phyloP scores from a whole-genome alignment of 768 basidiomycete species.

The Mycena vitilis region DNA sequence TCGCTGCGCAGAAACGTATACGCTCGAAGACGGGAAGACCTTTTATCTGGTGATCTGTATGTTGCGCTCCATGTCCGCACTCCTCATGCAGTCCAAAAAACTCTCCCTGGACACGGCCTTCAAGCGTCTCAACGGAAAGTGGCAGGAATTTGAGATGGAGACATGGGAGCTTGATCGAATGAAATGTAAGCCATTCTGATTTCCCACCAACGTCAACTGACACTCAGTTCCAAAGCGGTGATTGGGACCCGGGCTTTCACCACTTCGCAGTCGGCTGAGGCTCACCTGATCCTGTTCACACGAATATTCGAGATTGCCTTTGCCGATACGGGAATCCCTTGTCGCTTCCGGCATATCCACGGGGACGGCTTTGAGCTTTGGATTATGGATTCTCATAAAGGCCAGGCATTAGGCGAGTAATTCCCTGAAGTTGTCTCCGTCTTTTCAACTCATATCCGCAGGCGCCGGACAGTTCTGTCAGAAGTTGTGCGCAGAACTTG shows the following conservation, averaged over 20 bases:
- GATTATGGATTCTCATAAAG: constrained; percentile 42
- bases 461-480: constrained; percentile 34
- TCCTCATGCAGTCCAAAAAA: constrained; percentile 26
- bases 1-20: constrained; percentile 35
- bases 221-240: constrained; percentile 33
- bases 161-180: constrained; percentile 8
- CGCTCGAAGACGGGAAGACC: constrained; percentile 11
- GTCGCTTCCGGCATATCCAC: constrained; percentile 39
- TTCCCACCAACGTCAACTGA: not conserved
- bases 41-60: constrained; percentile 40
- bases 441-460: not conserved
- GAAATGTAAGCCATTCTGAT: constrained; percentile 10
- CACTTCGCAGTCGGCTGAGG: constrained; percentile 41
- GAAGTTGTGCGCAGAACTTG: constrained; percentile 14
- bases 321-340: constrained; percentile 35
- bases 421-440: not conserved
- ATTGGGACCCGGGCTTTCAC: constrained; percentile 39
- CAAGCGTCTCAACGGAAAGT: constrained; percentile 12
- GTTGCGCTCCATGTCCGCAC: constrained; percentile 35
- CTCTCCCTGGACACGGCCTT: constrained; percentile 17
- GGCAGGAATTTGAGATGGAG: constrained; percentile 22
- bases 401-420: constrained; percentile 37
- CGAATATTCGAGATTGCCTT: constrained; percentile 38
- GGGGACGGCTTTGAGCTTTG: constrained; percentile 37
- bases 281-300: constrained; percentile 39